Conservation (phyloP, 106 monocot genomes). For the Ottelia alismoides region DNA sequence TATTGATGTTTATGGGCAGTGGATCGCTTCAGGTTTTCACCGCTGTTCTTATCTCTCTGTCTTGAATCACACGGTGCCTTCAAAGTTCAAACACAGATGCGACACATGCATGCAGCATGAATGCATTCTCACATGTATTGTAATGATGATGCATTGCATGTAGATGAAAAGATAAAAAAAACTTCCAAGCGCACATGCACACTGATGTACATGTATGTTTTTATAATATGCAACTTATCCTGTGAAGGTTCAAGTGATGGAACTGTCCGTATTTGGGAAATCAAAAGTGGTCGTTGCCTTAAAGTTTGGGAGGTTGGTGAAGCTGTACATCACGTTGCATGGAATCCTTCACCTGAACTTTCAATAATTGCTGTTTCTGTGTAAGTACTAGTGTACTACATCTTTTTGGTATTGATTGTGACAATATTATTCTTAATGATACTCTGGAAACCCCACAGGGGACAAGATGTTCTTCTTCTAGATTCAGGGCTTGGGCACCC, state of each 20-base stretch:
- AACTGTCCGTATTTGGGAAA: conserved; percentile 84
- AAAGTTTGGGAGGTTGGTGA: conserved; percentile 81
- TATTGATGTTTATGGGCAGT: conserved; percentile 64
- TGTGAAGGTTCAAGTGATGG: conserved; percentile 84
- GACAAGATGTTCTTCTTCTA: conserved; percentile 79
- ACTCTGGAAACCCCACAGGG: too few relatives aligned
- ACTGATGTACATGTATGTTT: too few relatives aligned
- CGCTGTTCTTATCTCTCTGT: not conserved
- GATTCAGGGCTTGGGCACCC: conserved; percentile 75
- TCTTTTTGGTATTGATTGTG: too few relatives aligned
- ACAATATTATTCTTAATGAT: too few relatives aligned
- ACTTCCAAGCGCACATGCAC: too few relatives aligned
- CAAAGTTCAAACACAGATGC: too few relatives aligned
- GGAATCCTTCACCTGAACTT: conserved; percentile 79
- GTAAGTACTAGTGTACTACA: too few relatives aligned
- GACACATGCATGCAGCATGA: too few relatives aligned
- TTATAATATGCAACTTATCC: not conserved
- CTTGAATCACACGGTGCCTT: too few relatives aligned
- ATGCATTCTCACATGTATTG: too few relatives aligned
- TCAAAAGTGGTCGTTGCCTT: conserved; percentile 78
- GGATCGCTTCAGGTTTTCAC: conserved; percentile 80
- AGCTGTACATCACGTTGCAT: conserved; percentile 56
- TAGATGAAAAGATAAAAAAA: too few relatives aligned
- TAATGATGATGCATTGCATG: too few relatives aligned
- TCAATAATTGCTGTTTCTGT: conserved; percentile 62